These are phyloP conservation scores for Penicillium sclerotigenum DNA, from an alignment of 2,329 filamentous ascomycete genomes.

Conservation along the genomic window DNA sequence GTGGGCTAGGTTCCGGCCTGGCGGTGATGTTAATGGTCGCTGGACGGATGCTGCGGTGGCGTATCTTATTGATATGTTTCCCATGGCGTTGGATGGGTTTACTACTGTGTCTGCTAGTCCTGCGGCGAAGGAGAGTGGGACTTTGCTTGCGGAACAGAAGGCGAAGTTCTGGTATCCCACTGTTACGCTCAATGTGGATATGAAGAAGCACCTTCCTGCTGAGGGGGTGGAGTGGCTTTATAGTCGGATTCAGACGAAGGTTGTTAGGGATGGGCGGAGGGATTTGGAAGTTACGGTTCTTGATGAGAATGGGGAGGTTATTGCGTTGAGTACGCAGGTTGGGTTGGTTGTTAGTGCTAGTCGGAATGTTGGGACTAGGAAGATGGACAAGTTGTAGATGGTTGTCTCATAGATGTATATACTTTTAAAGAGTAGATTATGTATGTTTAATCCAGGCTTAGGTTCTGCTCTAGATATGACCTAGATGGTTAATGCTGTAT, in stretches of 20 bases:
- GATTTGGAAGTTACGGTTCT: constrained; percentile 69
- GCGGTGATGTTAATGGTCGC: constrained; percentile 43
- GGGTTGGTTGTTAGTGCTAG: constrained; percentile 61
- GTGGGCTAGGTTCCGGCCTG: constrained; percentile 63
- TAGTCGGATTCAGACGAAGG: constrained; percentile 62
- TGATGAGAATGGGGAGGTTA: constrained; percentile 61
- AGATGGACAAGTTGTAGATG: constrained; percentile 27
- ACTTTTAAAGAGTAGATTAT: neutral
- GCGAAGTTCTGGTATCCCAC: constrained; percentile 71
- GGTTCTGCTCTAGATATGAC: neutral
- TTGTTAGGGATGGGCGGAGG: constrained; percentile 67
- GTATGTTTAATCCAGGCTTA: neutral
- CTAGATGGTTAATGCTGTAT: neutral
- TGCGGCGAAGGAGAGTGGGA: constrained; percentile 29
- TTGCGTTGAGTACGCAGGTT: constrained; percentile 68
- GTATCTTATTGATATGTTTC: constrained; percentile 67
- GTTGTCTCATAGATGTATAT: neutral
- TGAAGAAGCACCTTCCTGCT: constrained; percentile 68
- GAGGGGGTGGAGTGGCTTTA: constrained; percentile 72
- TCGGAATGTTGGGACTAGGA: constrained; percentile 57
- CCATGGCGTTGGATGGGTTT: constrained; percentile 59
- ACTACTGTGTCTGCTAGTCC: constrained; percentile 31
- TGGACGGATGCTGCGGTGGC: constrained; percentile 65
- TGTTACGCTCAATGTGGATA: constrained; percentile 68
- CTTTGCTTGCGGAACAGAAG: constrained; percentile 24